Conservation (phyloP, 1,139 yeast genomes). For the Kurtzmaniella natalensis region DNA sequence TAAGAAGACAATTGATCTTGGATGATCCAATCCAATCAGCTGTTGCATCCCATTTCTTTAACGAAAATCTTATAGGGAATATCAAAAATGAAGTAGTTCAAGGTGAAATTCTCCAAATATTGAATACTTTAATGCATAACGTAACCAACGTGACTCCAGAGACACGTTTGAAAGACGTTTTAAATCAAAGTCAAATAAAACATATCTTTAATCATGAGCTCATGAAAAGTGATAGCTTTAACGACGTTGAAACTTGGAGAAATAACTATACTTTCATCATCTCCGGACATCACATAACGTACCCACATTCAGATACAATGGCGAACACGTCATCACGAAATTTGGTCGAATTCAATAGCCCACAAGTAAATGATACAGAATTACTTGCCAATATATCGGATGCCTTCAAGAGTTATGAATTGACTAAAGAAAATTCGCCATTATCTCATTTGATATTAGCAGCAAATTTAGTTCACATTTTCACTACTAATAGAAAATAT, state of each 20-base stretch:
- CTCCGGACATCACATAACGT: constrained; percentile 31
- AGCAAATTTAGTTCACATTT: constrained; percentile 14
- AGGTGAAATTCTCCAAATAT: constrained; percentile 14
- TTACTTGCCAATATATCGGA: constrained; percentile 15
- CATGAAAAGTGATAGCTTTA: constrained; percentile 15
- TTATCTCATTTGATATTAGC: constrained; percentile 21
- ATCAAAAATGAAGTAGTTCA: constrained; percentile 13
- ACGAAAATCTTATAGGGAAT: constrained; percentile 14
- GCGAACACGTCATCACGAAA: constrained; percentile 13
- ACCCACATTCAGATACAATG: constrained; percentile 23
- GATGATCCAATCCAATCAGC: constrained; percentile 9
- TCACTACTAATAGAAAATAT: constrained; percentile 15
- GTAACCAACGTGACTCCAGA: neutral
- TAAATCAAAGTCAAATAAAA: constrained; percentile 12
- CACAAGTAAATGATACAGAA: constrained; percentile 15
- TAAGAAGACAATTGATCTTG: constrained; percentile 14
- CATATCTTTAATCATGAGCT: constrained; percentile 13
- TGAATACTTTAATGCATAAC: neutral
- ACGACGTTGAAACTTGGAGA: constrained; percentile 19
- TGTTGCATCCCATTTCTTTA: constrained; percentile 12
- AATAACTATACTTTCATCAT: constrained; percentile 21
- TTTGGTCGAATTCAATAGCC: constrained; percentile 15
- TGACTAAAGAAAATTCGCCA: constrained; percentile 7
- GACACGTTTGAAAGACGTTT: neutral
- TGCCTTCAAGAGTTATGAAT: constrained; percentile 14